Percentiles rank a stretch among this genome's conserved stretches.
Evolutionary conservation across 208 protist species (phyloP).

Genomic region (Naegleria gruberi): DNA sequence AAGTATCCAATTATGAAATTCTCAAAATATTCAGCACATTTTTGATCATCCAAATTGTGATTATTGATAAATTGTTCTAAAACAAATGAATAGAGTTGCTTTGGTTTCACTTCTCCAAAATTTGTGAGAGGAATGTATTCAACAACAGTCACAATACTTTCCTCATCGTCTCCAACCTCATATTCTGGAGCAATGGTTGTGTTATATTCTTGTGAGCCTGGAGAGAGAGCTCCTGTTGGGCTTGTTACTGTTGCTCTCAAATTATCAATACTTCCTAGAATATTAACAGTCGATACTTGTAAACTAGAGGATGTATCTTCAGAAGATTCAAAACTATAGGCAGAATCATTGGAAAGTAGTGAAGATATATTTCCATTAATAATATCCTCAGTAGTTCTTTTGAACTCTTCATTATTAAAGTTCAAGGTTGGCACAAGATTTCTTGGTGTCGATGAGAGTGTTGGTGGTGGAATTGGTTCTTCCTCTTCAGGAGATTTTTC

Average conservation of each 20-base stretch:
- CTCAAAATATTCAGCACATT: not conserved
- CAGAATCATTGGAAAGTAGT: not conserved
- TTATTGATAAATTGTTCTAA: not conserved
- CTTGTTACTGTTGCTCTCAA: not conserved
- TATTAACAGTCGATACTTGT: not conserved
- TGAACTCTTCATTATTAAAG: not conserved
- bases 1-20: not conserved
- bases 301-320: not conserved
- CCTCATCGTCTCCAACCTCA: not conserved
- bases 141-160: not conserved
- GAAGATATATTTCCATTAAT: not conserved
- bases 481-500: too few species aligned
- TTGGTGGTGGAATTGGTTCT: too few species aligned
- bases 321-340: not conserved
- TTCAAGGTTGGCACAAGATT: not conserved
- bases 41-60: not conserved
- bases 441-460: not conserved
- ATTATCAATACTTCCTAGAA: too few species aligned
- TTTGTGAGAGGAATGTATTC: not conserved
- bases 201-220: too few species aligned
- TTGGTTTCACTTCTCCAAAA: not conserved
- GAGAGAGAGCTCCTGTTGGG: too few species aligned
- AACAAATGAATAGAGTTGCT: not conserved
- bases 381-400: not conserved
- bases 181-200: too few species aligned